Percentiles rank a stretch among this genome's conserved stretches.
Evolutionary conservation across 495 filamentous ascomycete species (phyloP).

Genomic region (Achaetomiella virescens): DNA sequence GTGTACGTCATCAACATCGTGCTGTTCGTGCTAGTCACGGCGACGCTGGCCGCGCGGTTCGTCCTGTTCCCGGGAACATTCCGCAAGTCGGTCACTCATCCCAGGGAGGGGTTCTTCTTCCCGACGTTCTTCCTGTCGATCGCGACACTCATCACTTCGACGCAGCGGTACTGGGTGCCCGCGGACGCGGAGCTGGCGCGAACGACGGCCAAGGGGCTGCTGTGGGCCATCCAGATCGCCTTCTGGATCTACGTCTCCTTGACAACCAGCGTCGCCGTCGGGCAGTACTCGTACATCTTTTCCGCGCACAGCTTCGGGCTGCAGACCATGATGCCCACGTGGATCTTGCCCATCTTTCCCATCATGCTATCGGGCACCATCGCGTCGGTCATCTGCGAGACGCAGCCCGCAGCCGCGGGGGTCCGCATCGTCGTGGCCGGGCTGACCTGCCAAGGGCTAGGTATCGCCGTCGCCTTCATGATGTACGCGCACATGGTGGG

Average conservation of each 20-base stretch:
- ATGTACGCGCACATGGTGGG: conserved; percentile 58
- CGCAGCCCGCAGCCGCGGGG: conserved; percentile 37
- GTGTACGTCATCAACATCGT: conserved; percentile 60
- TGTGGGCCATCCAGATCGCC: conserved; percentile 34
- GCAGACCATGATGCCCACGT: conserved; percentile 48
- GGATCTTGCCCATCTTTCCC: conserved; percentile 55
- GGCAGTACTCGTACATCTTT: conserved; percentile 50
- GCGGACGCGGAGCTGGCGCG: conserved; percentile 30
- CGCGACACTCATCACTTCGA: conserved; percentile 56
- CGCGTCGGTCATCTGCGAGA: conserved; percentile 39
- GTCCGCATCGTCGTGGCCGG: conserved; percentile 45
- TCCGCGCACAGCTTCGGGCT: conserved; percentile 30
- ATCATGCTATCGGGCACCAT: conserved; percentile 50
- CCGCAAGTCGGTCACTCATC: conserved; percentile 50
- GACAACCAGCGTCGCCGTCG: conserved; percentile 41
- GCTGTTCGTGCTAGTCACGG: conserved; percentile 50
- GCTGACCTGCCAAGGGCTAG: conserved; percentile 49
- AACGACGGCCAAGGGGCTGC: conserved; percentile 27
- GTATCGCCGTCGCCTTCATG: conserved; percentile 43
- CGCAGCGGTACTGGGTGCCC: conserved; percentile 51
- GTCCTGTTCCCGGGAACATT: conserved; percentile 46
- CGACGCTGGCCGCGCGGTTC: conserved; percentile 52
- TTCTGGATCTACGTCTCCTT: conserved; percentile 51
- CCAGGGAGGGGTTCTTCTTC: conserved; percentile 62
- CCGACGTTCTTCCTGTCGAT: conserved; percentile 61